Conservation (phyloP, 2,329 filamentous ascomycete species). For the Elsinoe australis region DNA sequence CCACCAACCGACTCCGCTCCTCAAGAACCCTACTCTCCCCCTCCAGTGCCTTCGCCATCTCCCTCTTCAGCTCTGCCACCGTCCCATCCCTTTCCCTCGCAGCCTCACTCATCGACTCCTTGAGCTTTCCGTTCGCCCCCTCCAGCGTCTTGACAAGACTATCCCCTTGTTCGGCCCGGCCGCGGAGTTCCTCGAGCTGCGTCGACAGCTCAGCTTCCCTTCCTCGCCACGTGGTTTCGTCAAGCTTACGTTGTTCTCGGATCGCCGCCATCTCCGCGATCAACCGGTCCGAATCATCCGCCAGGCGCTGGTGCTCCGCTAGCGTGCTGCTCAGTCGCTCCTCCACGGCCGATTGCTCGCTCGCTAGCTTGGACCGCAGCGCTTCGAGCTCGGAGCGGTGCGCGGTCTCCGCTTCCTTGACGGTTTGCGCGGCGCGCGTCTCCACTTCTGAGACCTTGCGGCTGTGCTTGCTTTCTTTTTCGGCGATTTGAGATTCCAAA, state of each 20-base stretch:
- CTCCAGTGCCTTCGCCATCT: constrained; percentile 5
- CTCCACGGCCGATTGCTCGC: constrained; percentile 13
- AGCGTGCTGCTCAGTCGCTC: constrained; percentile 8
- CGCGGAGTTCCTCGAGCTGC: constrained; percentile 6
- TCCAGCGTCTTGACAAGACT: background rate
- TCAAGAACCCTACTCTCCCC: constrained; percentile 10
- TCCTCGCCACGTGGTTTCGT: constrained; percentile 13
- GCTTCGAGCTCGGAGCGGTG: constrained; percentile 16
- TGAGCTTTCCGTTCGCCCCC: background rate
- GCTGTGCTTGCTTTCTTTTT: constrained; percentile 8
- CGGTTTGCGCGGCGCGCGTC: background rate
- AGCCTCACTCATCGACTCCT: background rate
- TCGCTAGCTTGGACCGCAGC: constrained; percentile 10
- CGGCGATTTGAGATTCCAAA: background rate
- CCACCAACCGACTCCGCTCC: background rate
- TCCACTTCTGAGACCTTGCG: constrained; percentile 12
- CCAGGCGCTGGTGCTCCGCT: constrained; percentile 5
- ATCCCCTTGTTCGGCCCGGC: background rate
- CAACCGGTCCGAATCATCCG: constrained; percentile 8
- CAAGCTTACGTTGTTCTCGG: constrained; percentile 17
- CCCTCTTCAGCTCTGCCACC: constrained; percentile 8
- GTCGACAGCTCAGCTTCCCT: constrained; percentile 17
- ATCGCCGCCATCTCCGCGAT: constrained; percentile 1
- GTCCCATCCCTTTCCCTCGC: constrained; percentile 10
- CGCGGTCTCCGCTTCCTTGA: constrained; percentile 6